Conservation (phyloP, 1,139 yeast species). For the Suhomyces bolitotheri region DNA sequence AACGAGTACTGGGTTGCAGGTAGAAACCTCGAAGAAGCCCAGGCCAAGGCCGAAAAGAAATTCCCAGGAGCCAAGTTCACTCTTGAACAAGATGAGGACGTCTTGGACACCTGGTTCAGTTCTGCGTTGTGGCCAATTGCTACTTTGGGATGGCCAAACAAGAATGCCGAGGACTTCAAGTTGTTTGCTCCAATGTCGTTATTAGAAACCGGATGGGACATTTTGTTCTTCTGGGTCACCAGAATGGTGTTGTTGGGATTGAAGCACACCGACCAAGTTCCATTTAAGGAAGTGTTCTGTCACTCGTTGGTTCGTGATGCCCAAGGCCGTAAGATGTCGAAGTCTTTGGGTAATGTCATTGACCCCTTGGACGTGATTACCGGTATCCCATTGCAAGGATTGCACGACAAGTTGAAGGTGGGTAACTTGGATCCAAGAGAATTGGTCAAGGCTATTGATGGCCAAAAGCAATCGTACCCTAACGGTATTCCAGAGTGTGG, state of each 20-base stretch:
- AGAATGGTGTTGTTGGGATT: slow-evolving; percentile 93
- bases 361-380: slow-evolving; percentile 93
- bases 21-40: slow-evolving; percentile 78
- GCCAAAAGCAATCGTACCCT: slow-evolving; percentile 90
- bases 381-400: slow-evolving; percentile 78
- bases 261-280: slow-evolving; percentile 86
- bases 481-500: slow-evolving; percentile 99
- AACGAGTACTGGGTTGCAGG: slow-evolving; percentile 92
- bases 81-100: slow-evolving; percentile 95
- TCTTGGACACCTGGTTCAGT: slow-evolving; percentile 97
- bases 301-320: slow-evolving; percentile 98
- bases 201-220: slow-evolving; percentile 99
- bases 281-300: slow-evolving; percentile 96
- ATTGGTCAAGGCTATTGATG: slow-evolving; percentile 80
- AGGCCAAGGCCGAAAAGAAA: slow-evolving; percentile 70
- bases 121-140: slow-evolving; percentile 98
- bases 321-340: slow-evolving; percentile 98
- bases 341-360: slow-evolving; percentile 92
- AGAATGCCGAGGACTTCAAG: slow-evolving; percentile 65
- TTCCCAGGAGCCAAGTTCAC: slow-evolving; percentile 72
- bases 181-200: slow-evolving; percentile 86
- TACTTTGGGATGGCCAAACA: slow-evolving; percentile 93
- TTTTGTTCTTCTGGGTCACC: slow-evolving; percentile 96
- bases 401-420: slow-evolving; percentile 71
- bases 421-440: slow-evolving; percentile 94